Evolutionary conservation across 2,329 filamentous ascomycete genomes (phyloP), one percentile per base, ranked within the genome.

Genomic region (Neurospora crassa): DNA sequence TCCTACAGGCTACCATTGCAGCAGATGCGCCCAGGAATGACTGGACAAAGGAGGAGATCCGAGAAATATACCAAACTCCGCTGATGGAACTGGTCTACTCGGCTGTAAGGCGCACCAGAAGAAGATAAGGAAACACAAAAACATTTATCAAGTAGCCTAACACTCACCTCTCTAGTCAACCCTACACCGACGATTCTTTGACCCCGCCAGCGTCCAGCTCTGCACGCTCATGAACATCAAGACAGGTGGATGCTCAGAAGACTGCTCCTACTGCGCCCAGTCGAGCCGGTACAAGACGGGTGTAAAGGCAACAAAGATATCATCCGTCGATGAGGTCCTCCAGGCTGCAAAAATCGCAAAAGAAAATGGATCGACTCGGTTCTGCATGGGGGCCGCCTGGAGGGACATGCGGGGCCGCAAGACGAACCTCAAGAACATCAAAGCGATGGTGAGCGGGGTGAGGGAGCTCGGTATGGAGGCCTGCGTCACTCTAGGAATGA

Each of bases 151-250:
- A 3, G 47, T 69, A 69, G 73, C 42, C 71, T 71, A 69, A 72
- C 70, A 67, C 71, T 69, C 70, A 69, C 63, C 68, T 12, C n/a
- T 43, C 47, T 75, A 96, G 93, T 89, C 88, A 75, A 87, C 86
- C 43, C 83, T 97, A 71, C 94, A 97, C 81, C 90, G 93, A 67
- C 90, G 91, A 76, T 96, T 96, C 84, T 94, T 97, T 82, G 88
- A 92, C 78, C 92, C 94, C 7, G 86, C 90, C 67, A 90, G 92
- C 40, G 92, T 97, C 74, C 94, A 97, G 81, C 91, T 97, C 82
- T 97, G 94, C 84, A 97, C 94, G 0, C 85, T 97, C 72, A 96
- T 97, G 92, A 97, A 96, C 85, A 97, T 97, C 84, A 97, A 97
- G 80, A 96, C 93, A 10, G 94, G 94, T 70, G 94, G 94, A 68